A percentile compares a stretch with the other conserved stretches of the same genome.
Conservation (phyloP, 2,329 filamentous ascomycete species). For the Teratosphaeria gauchensis region DNA sequence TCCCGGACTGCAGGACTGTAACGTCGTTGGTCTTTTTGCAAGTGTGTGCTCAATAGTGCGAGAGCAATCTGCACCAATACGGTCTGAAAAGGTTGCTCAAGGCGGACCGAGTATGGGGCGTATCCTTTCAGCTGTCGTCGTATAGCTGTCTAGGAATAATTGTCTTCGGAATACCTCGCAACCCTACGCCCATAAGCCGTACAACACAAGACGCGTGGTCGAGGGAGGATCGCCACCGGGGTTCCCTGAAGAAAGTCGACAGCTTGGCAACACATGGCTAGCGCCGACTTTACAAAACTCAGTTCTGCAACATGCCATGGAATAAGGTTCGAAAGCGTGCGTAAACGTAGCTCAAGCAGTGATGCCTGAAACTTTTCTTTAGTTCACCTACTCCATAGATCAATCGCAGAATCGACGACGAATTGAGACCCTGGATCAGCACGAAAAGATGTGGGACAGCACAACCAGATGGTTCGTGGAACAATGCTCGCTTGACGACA, state of each 20-base stretch:
- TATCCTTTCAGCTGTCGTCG: too few relatives aligned
- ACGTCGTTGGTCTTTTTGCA: too few relatives aligned
- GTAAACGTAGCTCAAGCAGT: neutral
- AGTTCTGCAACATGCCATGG: neutral
- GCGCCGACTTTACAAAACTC: neutral
- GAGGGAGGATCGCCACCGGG: neutral
- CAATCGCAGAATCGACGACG: neutral
- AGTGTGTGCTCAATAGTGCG: too few relatives aligned
- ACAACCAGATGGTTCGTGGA: too few relatives aligned
- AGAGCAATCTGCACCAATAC: too few relatives aligned
- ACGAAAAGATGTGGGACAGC: neutral
- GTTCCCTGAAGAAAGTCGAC: neutral
- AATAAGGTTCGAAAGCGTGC: neutral
- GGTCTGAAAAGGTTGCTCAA: too few relatives aligned
- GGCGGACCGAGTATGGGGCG: too few relatives aligned
- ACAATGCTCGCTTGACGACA: too few relatives aligned
- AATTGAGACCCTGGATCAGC: neutral
- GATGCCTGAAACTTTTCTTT: neutral
- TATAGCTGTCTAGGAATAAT: too few relatives aligned
- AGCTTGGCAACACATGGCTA: neutral
- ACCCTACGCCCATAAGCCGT: neutral
- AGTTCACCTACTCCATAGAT: neutral
- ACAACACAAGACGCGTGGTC: neutral
- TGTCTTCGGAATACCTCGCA: neutral
- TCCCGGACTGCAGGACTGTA: too few relatives aligned